Evolutionary conservation across 768 basidiomycete species (phyloP).

Genomic region (Lactifluus volemus): DNA sequence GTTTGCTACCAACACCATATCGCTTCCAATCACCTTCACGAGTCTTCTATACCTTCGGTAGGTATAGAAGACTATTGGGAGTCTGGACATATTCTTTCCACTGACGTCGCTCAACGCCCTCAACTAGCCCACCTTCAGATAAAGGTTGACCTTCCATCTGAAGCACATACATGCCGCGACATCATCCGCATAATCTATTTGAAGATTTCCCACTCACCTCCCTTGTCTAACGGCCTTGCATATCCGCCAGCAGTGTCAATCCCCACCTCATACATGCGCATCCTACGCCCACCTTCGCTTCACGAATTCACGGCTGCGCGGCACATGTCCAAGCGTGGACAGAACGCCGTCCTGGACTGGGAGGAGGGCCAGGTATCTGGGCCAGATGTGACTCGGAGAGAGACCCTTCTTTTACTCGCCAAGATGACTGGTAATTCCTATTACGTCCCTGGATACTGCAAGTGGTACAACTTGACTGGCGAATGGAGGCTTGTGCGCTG

Average conservation of each 20-base stretch:
- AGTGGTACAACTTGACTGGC: slow-evolving; percentile 66
- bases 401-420: slow-evolving; percentile 66
- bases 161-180: slow-evolving; percentile 56
- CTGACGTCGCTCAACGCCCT: background rate
- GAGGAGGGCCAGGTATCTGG: slow-evolving; percentile 49
- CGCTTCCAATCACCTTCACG: slow-evolving; percentile 7
- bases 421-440: slow-evolving; percentile 92
- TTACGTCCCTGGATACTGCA: slow-evolving; percentile 33
- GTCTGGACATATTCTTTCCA: slow-evolving; percentile 1
- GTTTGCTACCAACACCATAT: background rate
- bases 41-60: slow-evolving; percentile 10
- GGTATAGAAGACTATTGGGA: too few species aligned
- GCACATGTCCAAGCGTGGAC: slow-evolving; percentile 27
- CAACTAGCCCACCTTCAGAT: background rate
- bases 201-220: slow-evolving; percentile 33
- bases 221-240: slow-evolving; percentile 22
- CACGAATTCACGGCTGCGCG: slow-evolving; percentile 1
- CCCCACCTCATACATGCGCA: background rate
- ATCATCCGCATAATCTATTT: slow-evolving; percentile 51
- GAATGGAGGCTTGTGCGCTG: slow-evolving; percentile 52
- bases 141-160: slow-evolving; percentile 44
- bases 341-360: slow-evolving; percentile 39
- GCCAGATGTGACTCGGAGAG: slow-evolving; percentile 65
- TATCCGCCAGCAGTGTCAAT: slow-evolving; percentile 25
- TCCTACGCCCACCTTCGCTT: background rate